Conservation (phyloP, 2,329 filamentous ascomycete species). For the Ploettnerulaceae sp. region DNA sequence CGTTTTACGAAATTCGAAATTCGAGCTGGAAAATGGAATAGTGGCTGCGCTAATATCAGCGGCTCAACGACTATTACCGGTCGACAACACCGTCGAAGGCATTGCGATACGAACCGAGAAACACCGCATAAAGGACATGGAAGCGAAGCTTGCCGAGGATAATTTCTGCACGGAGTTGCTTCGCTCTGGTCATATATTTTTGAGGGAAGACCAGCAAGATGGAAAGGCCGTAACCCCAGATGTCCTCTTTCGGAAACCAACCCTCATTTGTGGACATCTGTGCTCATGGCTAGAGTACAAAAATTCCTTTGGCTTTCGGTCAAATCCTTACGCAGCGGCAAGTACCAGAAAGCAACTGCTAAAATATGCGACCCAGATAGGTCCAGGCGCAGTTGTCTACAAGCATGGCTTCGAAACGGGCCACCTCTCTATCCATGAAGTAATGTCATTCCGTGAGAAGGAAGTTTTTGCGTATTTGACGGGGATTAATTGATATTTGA, state of each 20-base stretch:
- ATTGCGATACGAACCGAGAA: constrained; percentile 3
- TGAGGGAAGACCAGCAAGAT: constrained; percentile 5
- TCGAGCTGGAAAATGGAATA: not conserved
- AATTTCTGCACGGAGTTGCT: constrained; percentile 2
- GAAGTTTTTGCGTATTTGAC: no score
- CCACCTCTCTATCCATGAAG: constrained; percentile 10
- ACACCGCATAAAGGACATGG: not conserved
- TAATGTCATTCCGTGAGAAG: constrained; percentile 14
- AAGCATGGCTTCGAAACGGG: constrained; percentile 13
- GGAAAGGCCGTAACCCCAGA: constrained; percentile 9
- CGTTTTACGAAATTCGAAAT: not conserved
- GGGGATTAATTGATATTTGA: no score
- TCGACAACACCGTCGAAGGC: constrained; percentile 10
- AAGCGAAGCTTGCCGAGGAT: constrained; percentile 10
- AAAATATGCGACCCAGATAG: constrained; percentile 16
- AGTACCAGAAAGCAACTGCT: constrained; percentile 12
- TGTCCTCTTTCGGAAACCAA: constrained; percentile 11
- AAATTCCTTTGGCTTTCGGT: constrained; percentile 12
- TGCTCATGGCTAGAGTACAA: constrained; percentile 17
- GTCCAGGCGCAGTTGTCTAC: constrained; percentile 15
- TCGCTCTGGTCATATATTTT: not conserved
- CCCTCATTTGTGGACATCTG: constrained; percentile 9
- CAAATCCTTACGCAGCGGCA: constrained; percentile 10
- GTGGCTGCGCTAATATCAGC: not conserved
- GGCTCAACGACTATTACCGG: constrained; percentile 8